These are phyloP conservation scores for Daldinia childiae DNA, from an alignment of 495 filamentous ascomycete species.

Conservation along the genomic window DNA sequence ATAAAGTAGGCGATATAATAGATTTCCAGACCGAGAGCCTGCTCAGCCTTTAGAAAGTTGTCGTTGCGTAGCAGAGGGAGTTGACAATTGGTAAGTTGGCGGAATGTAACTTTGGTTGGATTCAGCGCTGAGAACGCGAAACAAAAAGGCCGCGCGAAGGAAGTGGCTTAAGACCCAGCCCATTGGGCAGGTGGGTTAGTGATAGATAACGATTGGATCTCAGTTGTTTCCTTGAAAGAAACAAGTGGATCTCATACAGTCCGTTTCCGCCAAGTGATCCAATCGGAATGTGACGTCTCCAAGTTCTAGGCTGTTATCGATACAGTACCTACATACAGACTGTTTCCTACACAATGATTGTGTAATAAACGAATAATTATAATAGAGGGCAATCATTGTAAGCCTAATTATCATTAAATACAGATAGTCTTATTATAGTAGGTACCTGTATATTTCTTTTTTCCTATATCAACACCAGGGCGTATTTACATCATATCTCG, in stretches of 20 bases:
- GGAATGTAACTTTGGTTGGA: not conserved
- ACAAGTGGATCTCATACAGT: slow-evolving; percentile 16
- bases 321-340: not conserved
- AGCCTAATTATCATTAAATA: no score
- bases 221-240: slow-evolving; percentile 8
- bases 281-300: slow-evolving; percentile 19
- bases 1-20: not conserved
- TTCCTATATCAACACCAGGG: not conserved
- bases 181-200: slow-evolving; percentile 30
- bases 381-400: no score
- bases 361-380: no score
- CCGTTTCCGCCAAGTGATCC: slow-evolving; percentile 19
- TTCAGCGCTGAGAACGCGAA: slow-evolving; percentile 24
- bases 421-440: no score
- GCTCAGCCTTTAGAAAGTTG: slow-evolving; percentile 37
- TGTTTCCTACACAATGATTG: no score
- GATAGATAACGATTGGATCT: slow-evolving; percentile 28
- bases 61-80: slow-evolving; percentile 5
- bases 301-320: slow-evolving; percentile 21
- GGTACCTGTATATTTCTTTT: no score
- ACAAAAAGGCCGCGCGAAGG: slow-evolving; percentile 8
- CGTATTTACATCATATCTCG: not conserved
- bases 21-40: slow-evolving; percentile 38
- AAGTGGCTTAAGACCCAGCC: slow-evolving; percentile 9
- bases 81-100: not conserved